These are phyloP conservation scores for Umbelopsis sp. DNA, from an alignment of 192 early-diverging fungal species.

Conservation along the genomic window DNA sequence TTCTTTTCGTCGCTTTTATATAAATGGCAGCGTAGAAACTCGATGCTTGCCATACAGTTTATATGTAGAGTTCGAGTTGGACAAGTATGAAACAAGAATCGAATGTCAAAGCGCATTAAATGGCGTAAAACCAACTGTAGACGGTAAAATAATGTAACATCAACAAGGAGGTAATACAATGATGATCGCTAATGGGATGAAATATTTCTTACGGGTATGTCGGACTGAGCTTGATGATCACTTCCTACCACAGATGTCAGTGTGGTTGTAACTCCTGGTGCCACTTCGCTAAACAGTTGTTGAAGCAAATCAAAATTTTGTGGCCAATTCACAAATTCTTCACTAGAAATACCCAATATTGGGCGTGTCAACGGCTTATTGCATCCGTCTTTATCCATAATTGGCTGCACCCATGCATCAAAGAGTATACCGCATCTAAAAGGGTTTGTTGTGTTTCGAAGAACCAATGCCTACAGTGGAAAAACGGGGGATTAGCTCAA, in stretches of 20 bases:
- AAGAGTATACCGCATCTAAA: conserved; percentile 21
- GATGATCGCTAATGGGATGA: not conserved
- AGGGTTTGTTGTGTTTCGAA: not conserved
- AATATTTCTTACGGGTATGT: conserved; percentile 11
- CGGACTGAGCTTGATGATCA: conserved; percentile 12
- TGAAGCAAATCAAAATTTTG: conserved; percentile 22
- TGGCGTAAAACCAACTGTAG: conserved; percentile 15
- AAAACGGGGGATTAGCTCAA: not conserved
- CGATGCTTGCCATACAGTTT: conserved; percentile 1
- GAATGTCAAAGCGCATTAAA: conserved; percentile 14
- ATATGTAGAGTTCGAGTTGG: conserved; percentile 8
- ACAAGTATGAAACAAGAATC: conserved; percentile 11
- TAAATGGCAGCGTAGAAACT: not conserved
- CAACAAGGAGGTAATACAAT: not conserved
- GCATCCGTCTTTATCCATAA: not conserved
- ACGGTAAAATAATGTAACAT: not conserved
- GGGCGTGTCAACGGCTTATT: not conserved
- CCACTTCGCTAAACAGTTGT: not conserved
- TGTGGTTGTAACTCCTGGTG: not conserved
- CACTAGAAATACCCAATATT: not conserved
- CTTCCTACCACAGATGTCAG: conserved; percentile 1
- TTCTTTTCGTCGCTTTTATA: too few relatives aligned
- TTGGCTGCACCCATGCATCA: conserved; percentile 18
- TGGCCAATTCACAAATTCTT: conserved; percentile 22
- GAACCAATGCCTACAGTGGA: not conserved